Evolutionary conservation across 2,329 filamentous ascomycete genomes (phyloP), one percentile per base, ranked within the genome.

Genomic region (Myriosclerotinia scirpicola): DNA sequence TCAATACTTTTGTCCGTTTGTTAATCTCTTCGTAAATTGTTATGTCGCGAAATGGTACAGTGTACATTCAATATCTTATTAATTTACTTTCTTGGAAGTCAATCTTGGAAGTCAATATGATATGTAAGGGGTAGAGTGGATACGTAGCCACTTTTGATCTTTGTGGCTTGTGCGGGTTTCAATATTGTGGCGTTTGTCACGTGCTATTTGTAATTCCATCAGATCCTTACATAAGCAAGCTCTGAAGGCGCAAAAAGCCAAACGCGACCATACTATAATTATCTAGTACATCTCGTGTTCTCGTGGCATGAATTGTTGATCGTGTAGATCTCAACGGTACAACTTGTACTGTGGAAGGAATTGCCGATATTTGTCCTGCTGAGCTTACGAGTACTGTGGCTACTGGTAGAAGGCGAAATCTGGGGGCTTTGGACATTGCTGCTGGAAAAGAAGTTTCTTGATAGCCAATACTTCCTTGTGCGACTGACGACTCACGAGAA

Each of bases 1-100:
- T 60, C 20, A n/a, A 60, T 60, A 36, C 36, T 38, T 26, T 42
- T 20, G 62, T 65, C n/a, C 17, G 62, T 58, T 58, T 14, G n/a
- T 65, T 59, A 14, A 38, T 42, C 34, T 60, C 55, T 26, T 12
- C 12, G 26, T 58, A 46, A 48, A 46, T 59, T 59, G 40, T 59
- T 46, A n/a, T 34, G 55, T 59, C 40, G 55, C 40, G 46, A 58
- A 44, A 46, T 46, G 17, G 55, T 59, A 34, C 4, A 42, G 12
- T 11, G 20, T 22, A n/a, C 11, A n/a, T 48, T 22, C 7, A 9
- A 48, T 20, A 3, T n/a, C 8, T 22, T 46, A 46, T 46, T 12
- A 38, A 26, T n/a, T 38, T 38, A 44, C 50, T 50, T 61, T 61
- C n/a, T 60, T 61, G 30, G 44, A 50, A 50, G 14, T 12, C 4